Base-by-base conservation (phyloP, 192 early-diverging fungal species). In the Coemansia sp. region DNA sequence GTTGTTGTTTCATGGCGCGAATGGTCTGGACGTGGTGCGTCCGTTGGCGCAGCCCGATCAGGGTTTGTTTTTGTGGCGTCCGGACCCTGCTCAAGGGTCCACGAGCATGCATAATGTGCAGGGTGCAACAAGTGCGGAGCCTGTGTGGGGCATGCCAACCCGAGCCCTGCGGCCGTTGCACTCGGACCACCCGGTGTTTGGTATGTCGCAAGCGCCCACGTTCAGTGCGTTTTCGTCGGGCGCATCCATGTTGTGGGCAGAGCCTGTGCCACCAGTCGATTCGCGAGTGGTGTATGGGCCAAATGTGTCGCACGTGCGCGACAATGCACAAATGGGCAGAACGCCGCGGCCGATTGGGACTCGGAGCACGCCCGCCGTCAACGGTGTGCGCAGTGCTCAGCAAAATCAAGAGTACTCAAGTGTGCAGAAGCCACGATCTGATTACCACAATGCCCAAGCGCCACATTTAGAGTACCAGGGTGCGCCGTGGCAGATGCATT, bases 281-380 rank as follows among this genome's bases (percentile, higher is more conserved):
- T n/a, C 40, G 11, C 28, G 47, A 10, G 42, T 15, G 9, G 17
- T 22, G 2, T 38, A 48, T 31, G 65, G 47, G 2, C 22, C 56
- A 8, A 19, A 19, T 9, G 57, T 22, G 4, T 71, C 74, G 23
- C 69, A 48, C 11, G 75, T 12, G 9, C 28, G 56, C n/a, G 69
- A 62, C 3, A 53, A 28, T 36, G 28, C 49, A n/a, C 25, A 51
- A 0, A 20, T 49, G 10, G 31, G 48, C 31, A 58, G 63, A 28
- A 20, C 58, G 34, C 75, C 66, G 0, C 59, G 62, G 5, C 75
- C 70, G 7, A 78, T 78, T 60, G 75, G 75, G 12, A 78, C 69
- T 10, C 65, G 75, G 5, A 68, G 44, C 60, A 58, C 59, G 12
- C 57, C 36, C 37, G 57, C 57, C 8, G 54, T 38, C 21, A 69